Evolutionary conservation across 1,284 basidiomycete genomes (phyloP).

Genomic region (Termitomyces sp.): DNA sequence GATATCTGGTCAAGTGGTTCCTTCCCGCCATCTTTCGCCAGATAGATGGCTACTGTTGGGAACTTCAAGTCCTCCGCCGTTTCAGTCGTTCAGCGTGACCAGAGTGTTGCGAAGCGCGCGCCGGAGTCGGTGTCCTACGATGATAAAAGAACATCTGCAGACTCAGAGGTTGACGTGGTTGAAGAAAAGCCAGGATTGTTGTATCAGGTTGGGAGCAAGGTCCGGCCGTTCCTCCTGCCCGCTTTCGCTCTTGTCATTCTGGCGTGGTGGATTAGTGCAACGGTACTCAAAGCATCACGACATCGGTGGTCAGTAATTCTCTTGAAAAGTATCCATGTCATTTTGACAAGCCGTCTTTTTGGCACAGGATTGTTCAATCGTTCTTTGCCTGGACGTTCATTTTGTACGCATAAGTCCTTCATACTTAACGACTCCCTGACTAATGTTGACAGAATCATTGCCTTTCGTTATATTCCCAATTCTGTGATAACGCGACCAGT

Average conservation of each 20-base stretch:
- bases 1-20: too few relatives aligned
- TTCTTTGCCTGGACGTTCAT: conserved; percentile 79
- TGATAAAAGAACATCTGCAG: conserved; percentile 15
- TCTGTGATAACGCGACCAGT: conserved; percentile 63
- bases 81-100: conserved; percentile 8
- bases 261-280: conserved; percentile 79
- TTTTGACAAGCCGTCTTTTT: background rate
- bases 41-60: background rate
- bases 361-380: conserved; percentile 67
- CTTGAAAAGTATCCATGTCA: conserved; percentile 1
- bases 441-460: conserved; percentile 53
- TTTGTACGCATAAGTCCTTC: conserved; percentile 30
- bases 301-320: conserved; percentile 55
- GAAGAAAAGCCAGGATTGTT: conserved; percentile 12
- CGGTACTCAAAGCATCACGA: conserved; percentile 60
- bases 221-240: conserved; percentile 44
- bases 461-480: conserved; percentile 75
- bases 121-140: background rate
- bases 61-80: conserved; percentile 8
- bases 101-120: conserved; percentile 9
- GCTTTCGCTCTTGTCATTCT: conserved; percentile 58
- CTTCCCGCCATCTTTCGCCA: too few relatives aligned
- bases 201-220: conserved; percentile 24
- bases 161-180: conserved; percentile 18
- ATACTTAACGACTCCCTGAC: background rate